Percentiles rank a stretch among this genome's conserved stretches.
Conservation (phyloP, 768 basidiomycete species). For the Lentinus tigrinus region DNA sequence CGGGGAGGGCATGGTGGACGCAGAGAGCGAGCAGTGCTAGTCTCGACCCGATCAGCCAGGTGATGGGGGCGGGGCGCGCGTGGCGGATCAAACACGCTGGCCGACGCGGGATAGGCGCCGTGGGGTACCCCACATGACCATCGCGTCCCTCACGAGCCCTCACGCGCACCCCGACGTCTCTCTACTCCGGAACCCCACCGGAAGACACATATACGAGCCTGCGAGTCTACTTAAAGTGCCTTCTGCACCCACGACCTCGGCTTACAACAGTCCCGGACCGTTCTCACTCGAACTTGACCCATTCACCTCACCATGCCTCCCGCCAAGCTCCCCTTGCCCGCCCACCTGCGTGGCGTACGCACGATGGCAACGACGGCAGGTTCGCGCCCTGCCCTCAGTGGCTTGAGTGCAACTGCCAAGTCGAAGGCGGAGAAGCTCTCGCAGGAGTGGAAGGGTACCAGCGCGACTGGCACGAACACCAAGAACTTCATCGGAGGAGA, state of each 20-base stretch:
- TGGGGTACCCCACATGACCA: conserved; percentile 16
- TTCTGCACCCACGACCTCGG: neutral
- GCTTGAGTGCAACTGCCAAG: conserved; percentile 54
- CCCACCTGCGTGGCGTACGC: conserved; percentile 17
- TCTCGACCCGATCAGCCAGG: neutral
- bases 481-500: conserved; percentile 92
- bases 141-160: neutral
- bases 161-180: neutral
- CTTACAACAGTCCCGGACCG: neutral
- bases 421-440: conserved; percentile 70
- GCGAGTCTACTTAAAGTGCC: neutral
- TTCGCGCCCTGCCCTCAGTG: conserved; percentile 33
- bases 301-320: conserved; percentile 6
- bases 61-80: neutral
- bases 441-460: conserved; percentile 83
- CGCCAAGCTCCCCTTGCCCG: conserved; percentile 15
- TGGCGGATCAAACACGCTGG: conserved; percentile 7
- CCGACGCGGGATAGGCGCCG: conserved; percentile 7
- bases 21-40: neutral
- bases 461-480: conserved; percentile 78
- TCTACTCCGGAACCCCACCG: neutral
- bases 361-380: conserved; percentile 28
- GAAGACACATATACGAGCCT: neutral
- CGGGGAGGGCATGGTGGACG: conserved; percentile 63
- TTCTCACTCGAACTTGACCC: neutral